These are phyloP conservation scores for Penicillium dipodomyicola DNA, from an alignment of 495 filamentous ascomycete species.

Conservation along the genomic window DNA sequence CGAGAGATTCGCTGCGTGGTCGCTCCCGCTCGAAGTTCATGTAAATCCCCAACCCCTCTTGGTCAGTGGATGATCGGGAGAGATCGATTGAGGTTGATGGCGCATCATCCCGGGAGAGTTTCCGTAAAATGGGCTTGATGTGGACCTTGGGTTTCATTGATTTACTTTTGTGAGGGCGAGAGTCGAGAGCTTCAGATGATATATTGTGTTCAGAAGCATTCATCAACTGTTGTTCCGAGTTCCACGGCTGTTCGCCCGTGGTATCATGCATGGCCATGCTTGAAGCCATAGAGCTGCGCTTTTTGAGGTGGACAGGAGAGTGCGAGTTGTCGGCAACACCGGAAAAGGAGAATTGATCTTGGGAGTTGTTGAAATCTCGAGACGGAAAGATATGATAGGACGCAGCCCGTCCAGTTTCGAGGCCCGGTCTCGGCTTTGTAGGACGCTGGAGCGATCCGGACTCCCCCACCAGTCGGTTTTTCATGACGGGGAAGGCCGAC, in stretches of 20 bases:
- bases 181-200: constrained; percentile 24
- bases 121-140: constrained; percentile 59
- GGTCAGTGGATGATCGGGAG: constrained; percentile 54
- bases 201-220: constrained; percentile 11
- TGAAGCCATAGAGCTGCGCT: constrained; percentile 13
- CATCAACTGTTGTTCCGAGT: constrained; percentile 13
- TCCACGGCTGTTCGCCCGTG: constrained; percentile 18
- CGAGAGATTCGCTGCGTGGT: constrained; percentile 32
- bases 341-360: constrained; percentile 21
- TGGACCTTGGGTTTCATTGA: constrained; percentile 38
- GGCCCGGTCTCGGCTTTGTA: constrained; percentile 12
- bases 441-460: constrained; percentile 10
- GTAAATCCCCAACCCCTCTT: constrained; percentile 56
- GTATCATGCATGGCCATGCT: constrained; percentile 13
- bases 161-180: constrained; percentile 28
- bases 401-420: not conserved
- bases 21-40: constrained; percentile 44
- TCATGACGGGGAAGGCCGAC: constrained; percentile 18
- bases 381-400: constrained; percentile 13
- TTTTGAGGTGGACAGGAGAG: constrained; percentile 9
- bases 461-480: constrained; percentile 16
- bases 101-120: constrained; percentile 50
- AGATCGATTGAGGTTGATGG: constrained; percentile 49
- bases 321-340: constrained; percentile 19
- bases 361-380: constrained; percentile 11